Conservation (phyloP, 805 yeast species). For the Candida morakotiae region DNA sequence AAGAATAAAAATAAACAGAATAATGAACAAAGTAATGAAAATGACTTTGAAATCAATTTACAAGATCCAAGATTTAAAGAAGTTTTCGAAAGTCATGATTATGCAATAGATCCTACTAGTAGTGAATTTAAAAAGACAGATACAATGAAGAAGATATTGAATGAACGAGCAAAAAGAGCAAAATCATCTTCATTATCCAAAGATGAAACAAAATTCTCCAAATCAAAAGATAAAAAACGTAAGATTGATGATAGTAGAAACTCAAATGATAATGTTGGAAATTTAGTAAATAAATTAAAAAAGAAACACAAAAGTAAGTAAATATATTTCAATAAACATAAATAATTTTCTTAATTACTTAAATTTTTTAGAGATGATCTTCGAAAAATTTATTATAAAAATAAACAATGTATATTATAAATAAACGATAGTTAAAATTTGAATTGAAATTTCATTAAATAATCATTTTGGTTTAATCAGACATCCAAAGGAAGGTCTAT, state of each 20-base stretch:
- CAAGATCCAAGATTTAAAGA: conserved; percentile 85
- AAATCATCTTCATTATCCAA: conserved; percentile 12
- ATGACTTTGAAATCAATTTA: conserved; percentile 62
- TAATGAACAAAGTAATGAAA: conserved; percentile 46
- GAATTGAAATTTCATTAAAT: conserved; percentile 5
- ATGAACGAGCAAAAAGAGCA: conserved; percentile 62
- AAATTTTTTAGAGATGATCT: no score
- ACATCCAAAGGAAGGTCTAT: conserved; percentile 85
- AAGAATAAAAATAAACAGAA: conserved; percentile 43
- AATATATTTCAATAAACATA: not conserved
- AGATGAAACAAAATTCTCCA: conserved; percentile 3
- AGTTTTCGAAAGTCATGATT: conserved; percentile 83
- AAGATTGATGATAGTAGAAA: conserved; percentile 1
- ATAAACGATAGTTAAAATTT: no score
- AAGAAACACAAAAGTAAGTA: conserved; percentile 24
- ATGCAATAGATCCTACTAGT: conserved; percentile 89
- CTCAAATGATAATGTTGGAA: conserved; percentile 13
- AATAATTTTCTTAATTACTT: not conserved
- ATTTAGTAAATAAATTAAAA: conserved; percentile 50
- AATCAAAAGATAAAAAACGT: conserved; percentile 1
- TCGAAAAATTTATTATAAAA: no score
- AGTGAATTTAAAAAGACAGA: conserved; percentile 87
- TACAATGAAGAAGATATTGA: conserved; percentile 79
- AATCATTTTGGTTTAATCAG: conserved; percentile 45
- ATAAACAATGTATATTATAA: no score